Evolutionary conservation across 306 rosid genomes (phyloP), one percentile per base, ranked within the genome.

Genomic region (Cercis canadensis): DNA sequence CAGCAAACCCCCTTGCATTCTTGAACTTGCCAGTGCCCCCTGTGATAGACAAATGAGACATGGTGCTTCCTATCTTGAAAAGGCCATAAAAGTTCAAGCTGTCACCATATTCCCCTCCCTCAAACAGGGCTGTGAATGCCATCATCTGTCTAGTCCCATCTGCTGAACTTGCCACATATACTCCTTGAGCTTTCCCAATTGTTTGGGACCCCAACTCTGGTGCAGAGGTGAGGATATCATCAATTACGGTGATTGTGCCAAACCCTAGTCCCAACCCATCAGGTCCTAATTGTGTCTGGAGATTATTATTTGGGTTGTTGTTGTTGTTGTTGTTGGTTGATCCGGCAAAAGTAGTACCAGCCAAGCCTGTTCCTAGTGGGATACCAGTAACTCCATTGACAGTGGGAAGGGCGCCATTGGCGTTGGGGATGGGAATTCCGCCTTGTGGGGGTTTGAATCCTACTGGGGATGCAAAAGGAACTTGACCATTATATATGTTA

Each of bases 91-190:
- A 88, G 80, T 88, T 93, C 33, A 90, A 52, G 76, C 87, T 85
- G 44, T 93, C 97, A 14, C 93, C 98, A 54, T 90, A 93, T 19
- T 93, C 97, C 36, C 98, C 98, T 75, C 96, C 97, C 84, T 93
- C 97, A 72, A 93, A 78, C 81, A 90, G 33, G 5, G 90, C 92
- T 39, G 98, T 93, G 40, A 90, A 90, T 4, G 82, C 81, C 96
- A 93, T 90, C 98, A 93, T 93, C 83, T 90, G 93, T 16, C 86
- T 51, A 15, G 74, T 60, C 68, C 96, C 94, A 76, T 90, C 89
- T 19, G 87, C 96, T 3, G 97, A 90, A 65, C 94, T 88, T 13
- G 97, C 98, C 74, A 90, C 89, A 69, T 93, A 93, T 12, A 90
- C 94, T 6, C 94, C 97, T 39, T 86, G 94, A 24, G 92, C 96